Conservation (phyloP, 1,139 yeast genomes). For the Blastobotrys serpentis region DNA sequence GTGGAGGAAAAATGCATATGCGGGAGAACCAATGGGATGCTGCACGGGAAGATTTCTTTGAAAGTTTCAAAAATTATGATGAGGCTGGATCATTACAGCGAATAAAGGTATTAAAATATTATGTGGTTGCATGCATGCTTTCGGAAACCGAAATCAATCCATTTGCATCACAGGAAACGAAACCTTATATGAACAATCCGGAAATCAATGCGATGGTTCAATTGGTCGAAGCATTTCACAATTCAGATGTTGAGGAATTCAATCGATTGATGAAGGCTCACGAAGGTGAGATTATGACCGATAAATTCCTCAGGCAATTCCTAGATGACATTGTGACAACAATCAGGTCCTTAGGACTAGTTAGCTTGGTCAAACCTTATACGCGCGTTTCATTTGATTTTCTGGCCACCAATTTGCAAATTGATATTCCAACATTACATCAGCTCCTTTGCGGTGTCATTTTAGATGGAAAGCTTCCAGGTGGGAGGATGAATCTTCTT, state of each 20-base stretch:
- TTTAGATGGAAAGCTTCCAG: slow-evolving; percentile 46
- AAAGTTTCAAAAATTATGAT: slow-evolving; percentile 72
- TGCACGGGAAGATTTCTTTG: slow-evolving; percentile 67
- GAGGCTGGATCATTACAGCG: slow-evolving; percentile 69
- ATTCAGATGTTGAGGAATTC: slow-evolving; percentile 41
- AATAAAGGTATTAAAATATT: slow-evolving; percentile 55
- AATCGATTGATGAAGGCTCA: slow-evolving; percentile 32
- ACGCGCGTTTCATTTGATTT: slow-evolving; percentile 38
- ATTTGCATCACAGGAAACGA: slow-evolving; percentile 52
- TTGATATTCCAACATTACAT: slow-evolving; percentile 40
- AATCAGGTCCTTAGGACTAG: slow-evolving; percentile 39
- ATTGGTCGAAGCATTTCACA: slow-evolving; percentile 42
- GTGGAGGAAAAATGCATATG: slow-evolving; percentile 71
- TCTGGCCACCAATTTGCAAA: slow-evolving; percentile 34
- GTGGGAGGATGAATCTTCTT: slow-evolving; percentile 46
- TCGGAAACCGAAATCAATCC: slow-evolving; percentile 67
- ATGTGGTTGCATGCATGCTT: slow-evolving; percentile 61
- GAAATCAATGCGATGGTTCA: slow-evolving; percentile 40
- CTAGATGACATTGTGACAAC: slow-evolving; percentile 36
- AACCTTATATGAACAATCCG: slow-evolving; percentile 44
- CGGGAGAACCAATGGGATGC: slow-evolving; percentile 54
- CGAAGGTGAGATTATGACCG: slow-evolving; percentile 32
- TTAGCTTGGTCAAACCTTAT: slow-evolving; percentile 43
- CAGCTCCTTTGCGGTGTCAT: slow-evolving; percentile 46
- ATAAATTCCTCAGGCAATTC: slow-evolving; percentile 32